These are phyloP conservation scores for Colletotrichum spinosum DNA, from an alignment of 2,329 filamentous ascomycete species.

Conservation along the genomic window DNA sequence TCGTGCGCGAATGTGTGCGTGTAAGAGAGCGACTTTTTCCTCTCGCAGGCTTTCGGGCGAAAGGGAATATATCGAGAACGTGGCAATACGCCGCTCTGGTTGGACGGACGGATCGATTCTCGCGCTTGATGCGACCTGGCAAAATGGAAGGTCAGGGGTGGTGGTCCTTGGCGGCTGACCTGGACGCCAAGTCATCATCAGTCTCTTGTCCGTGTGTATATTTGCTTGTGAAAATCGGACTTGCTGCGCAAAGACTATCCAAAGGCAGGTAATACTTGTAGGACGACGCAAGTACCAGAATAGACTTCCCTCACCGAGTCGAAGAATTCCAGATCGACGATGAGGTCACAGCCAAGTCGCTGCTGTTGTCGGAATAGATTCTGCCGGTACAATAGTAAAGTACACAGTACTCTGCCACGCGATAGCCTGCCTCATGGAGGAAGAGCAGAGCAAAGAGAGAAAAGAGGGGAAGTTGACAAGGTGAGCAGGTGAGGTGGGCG, in stretches of 20 bases:
- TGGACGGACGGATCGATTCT: constrained; percentile 37
- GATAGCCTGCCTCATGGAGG: background rate
- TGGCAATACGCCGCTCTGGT: constrained; percentile 34
- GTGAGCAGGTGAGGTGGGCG: constrained; percentile 8
- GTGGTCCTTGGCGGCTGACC: constrained; percentile 32
- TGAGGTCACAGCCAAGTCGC: too few relatives aligned
- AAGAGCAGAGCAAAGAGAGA: constrained; percentile 3
- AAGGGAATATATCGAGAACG: constrained; percentile 35
- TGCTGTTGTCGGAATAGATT: too few relatives aligned
- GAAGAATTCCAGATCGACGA: background rate
- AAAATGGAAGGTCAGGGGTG: constrained; percentile 6
- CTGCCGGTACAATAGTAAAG: background rate
- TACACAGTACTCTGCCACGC: background rate
- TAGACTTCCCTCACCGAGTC: background rate
- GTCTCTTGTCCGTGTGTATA: background rate
- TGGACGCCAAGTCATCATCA: constrained; percentile 14
- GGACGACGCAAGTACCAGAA: too few relatives aligned
- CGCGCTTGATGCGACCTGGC: constrained; percentile 38
- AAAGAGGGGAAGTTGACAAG: constrained; percentile 32
- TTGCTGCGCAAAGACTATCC: too few relatives aligned
- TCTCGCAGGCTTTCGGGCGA: constrained; percentile 40
- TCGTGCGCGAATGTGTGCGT: background rate
- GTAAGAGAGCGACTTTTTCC: background rate
- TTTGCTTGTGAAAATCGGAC: constrained; percentile 25
- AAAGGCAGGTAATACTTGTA: too few relatives aligned